Percentiles rank a stretch among this genome's conserved stretches.
These are phyloP conservation scores for Phialemonium atrogriseum DNA, from an alignment of 2,329 filamentous ascomycete genomes.

Conservation along the genomic window DNA sequence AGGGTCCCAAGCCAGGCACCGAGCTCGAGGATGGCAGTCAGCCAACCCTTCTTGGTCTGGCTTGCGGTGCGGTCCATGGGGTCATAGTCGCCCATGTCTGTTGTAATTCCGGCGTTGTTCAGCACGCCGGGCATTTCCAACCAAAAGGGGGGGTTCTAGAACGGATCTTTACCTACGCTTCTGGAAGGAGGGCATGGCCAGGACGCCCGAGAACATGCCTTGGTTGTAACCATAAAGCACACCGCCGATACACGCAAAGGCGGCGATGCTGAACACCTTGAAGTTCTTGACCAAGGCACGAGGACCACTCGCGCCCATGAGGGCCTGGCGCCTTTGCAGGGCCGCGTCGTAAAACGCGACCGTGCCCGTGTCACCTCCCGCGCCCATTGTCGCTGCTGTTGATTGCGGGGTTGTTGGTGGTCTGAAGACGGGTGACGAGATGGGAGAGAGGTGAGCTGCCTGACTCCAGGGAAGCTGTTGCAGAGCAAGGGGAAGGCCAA, in stretches of 20 bases:
- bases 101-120: slow-evolving; percentile 4
- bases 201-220: slow-evolving; percentile 66
- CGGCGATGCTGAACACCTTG: slow-evolving; percentile 50
- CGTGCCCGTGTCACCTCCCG: slow-evolving; percentile 24
- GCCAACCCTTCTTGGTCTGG: slow-evolving; percentile 49
- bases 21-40: slow-evolving; percentile 63
- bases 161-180: slow-evolving; percentile 28
- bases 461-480: too few relatives aligned
- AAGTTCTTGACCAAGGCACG: slow-evolving; percentile 49
- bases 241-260: slow-evolving; percentile 56
- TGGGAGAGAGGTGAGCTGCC: too few relatives aligned
- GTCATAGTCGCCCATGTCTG: slow-evolving; percentile 49
- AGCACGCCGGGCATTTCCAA: background rate
- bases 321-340: slow-evolving; percentile 38
- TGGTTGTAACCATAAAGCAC: slow-evolving; percentile 66
- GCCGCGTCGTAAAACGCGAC: slow-evolving; percentile 40
- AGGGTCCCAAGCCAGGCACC: slow-evolving; percentile 71
- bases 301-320: slow-evolving; percentile 45
- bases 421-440: background rate
- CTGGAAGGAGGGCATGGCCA: slow-evolving; percentile 47
- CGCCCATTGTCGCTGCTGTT: slow-evolving; percentile 24
- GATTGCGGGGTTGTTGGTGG: background rate
- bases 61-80: slow-evolving; percentile 32
- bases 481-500: too few relatives aligned
- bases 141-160: background rate